Percentiles rank a stretch among this genome's conserved stretches.
phyloP scores from a whole-genome alignment of 176 grass and related monocot species.

The Carex myosuroides region DNA sequence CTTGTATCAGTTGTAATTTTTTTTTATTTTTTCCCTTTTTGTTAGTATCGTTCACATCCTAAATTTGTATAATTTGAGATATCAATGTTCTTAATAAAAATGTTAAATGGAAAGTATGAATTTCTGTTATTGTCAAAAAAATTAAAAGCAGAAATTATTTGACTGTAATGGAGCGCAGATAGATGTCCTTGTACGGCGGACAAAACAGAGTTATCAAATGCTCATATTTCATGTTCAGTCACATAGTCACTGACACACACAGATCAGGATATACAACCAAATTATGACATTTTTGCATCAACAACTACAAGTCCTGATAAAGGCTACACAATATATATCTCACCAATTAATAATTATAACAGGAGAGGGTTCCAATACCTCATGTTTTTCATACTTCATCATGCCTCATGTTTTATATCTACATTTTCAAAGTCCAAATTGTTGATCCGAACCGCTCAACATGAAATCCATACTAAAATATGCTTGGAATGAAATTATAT shows the following conservation, averaged over 20 bases:
- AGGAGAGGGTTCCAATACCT: too few relatives aligned
- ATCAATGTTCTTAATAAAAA: background rate
- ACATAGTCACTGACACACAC: background rate
- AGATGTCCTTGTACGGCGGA: background rate
- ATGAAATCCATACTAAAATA: too few relatives aligned
- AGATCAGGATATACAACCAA: slow-evolving; percentile 3
- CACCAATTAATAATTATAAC: too few relatives aligned
- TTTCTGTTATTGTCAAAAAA: background rate
- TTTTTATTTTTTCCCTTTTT: background rate
- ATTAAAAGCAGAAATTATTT: background rate
- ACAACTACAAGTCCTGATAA: background rate
- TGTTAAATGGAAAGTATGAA: background rate
- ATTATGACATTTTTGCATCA: background rate
- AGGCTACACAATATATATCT: background rate
- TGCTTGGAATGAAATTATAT: too few relatives aligned
- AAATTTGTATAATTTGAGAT: background rate
- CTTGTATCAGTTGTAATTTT: background rate
- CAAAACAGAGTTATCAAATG: background rate
- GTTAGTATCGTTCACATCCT: background rate
- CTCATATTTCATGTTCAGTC: background rate
- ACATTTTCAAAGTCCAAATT: too few relatives aligned
- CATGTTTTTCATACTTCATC: too few relatives aligned
- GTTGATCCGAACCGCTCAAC: too few relatives aligned
- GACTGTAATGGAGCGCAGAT: background rate
- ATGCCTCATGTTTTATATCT: too few relatives aligned